These are phyloP conservation scores for Pythium biforme DNA, from an alignment of 352 stramenopile species.

Conservation along the genomic window DNA sequence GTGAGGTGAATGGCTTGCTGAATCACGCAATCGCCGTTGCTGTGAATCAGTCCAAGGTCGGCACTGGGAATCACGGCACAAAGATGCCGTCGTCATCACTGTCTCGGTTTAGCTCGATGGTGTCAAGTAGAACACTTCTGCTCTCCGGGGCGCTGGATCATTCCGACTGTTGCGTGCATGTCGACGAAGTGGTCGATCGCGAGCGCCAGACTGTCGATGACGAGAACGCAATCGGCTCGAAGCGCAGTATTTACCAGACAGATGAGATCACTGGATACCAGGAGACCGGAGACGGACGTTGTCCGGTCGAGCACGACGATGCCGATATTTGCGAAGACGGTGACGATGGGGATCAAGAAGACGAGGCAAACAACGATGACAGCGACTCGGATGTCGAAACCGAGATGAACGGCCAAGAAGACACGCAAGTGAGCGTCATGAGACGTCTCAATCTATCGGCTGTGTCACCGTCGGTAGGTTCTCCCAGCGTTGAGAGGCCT, in stretches of 20 bases:
- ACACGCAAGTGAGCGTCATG: neutral
- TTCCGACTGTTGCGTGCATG: neutral
- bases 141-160: neutral
- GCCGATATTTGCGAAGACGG: neutral
- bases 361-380: constrained; percentile 36
- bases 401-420: constrained; percentile 1
- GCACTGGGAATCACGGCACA: too few species aligned
- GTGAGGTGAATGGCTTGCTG: constrained; percentile 7
- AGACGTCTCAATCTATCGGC: neutral
- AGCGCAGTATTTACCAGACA: neutral
- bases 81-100: neutral
- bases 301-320: neutral
- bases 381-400: constrained; percentile 43
- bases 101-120: neutral
- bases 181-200: neutral
- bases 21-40: neutral
- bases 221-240: neutral
- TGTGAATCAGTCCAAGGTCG: constrained; percentile 4
- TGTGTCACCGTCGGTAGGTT: neutral
- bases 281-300: neutral
- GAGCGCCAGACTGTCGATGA: neutral
- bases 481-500: neutral
- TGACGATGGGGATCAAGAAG: constrained; percentile 4
- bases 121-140: neutral
- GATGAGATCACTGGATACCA: neutral